Conservation (phyloP, 768 basidiomycete species). For the Phylloporus arenicola region DNA sequence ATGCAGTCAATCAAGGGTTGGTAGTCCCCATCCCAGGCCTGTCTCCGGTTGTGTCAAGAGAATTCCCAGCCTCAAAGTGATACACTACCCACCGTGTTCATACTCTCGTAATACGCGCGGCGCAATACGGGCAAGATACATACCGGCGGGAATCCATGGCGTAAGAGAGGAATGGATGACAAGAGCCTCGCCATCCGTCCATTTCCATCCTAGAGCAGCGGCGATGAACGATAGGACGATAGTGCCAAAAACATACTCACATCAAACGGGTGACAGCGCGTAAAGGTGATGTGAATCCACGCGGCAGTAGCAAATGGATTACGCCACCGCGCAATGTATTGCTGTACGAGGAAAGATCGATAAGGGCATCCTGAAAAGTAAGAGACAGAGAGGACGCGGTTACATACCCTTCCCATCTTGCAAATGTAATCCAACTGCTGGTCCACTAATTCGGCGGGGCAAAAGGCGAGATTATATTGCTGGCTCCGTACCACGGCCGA, state of each 20-base stretch:
- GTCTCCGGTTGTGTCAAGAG: background rate
- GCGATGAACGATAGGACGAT: background rate
- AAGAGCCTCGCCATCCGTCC: slow-evolving; percentile 32
- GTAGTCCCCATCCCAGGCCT: slow-evolving; percentile 34
- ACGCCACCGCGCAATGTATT: slow-evolving; percentile 35
- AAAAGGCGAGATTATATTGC: slow-evolving; percentile 31
- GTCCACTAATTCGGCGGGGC: slow-evolving; percentile 27
- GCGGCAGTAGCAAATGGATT: slow-evolving; percentile 35
- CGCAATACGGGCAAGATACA: slow-evolving; percentile 25
- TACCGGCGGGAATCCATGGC: slow-evolving; percentile 29
- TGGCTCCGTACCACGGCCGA: slow-evolving; percentile 29
- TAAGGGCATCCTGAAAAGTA: background rate
- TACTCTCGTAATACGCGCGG: slow-evolving; percentile 25
- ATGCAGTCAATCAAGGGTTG: slow-evolving; percentile 30
- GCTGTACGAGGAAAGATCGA: slow-evolving; percentile 11
- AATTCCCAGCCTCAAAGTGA: no score
- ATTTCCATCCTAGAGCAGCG: slow-evolving; percentile 27
- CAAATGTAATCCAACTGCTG: slow-evolving; percentile 32
- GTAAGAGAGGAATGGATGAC: slow-evolving; percentile 32
- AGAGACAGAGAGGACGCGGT: background rate
- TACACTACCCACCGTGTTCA: slow-evolving; percentile 27
- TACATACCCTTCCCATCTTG: slow-evolving; percentile 30
- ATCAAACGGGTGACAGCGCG: slow-evolving; percentile 33
- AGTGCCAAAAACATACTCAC: slow-evolving; percentile 12
- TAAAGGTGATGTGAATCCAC: slow-evolving; percentile 32